Percentiles rank a stretch among this genome's conserved stretches.
Conservation (phyloP, 2,329 filamentous ascomycete species). For the Tolypocladium inflatum region DNA sequence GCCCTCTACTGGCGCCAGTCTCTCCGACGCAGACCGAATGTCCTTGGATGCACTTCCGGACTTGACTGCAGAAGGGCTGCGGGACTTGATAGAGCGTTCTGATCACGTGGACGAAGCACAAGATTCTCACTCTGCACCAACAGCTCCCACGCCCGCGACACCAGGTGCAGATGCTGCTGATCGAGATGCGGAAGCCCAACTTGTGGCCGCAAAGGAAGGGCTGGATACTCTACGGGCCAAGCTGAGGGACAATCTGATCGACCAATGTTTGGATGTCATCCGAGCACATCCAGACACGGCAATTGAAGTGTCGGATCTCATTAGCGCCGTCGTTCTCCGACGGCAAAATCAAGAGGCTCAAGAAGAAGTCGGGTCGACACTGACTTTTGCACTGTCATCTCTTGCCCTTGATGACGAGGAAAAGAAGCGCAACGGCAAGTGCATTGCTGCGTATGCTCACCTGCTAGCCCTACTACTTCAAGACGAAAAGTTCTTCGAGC, state of each 20-base stretch:
- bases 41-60: constrained; percentile 24
- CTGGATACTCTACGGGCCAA: constrained; percentile 65
- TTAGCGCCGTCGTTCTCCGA: constrained; percentile 60
- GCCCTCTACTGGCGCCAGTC: constrained; percentile 10
- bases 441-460: constrained; percentile 83
- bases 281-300: constrained; percentile 81
- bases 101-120: constrained; percentile 1
- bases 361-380: constrained; percentile 69
- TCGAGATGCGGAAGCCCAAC: constrained; percentile 6
- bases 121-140: not conserved
- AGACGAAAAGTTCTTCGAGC: constrained; percentile 69
- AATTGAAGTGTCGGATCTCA: constrained; percentile 83
- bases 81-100: constrained; percentile 16
- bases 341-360: constrained; percentile 44
- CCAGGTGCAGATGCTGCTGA: constrained; percentile 7
- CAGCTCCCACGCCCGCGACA: constrained; percentile 3
- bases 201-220: constrained; percentile 53
- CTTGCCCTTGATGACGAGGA: constrained; percentile 51
- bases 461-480: constrained; percentile 81
- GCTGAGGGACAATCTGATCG: constrained; percentile 72
- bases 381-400: constrained; percentile 75
- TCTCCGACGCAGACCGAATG: constrained; percentile 26
- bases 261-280: constrained; percentile 83
- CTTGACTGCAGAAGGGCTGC: constrained; percentile 16
- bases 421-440: constrained; percentile 51